Evolutionary conservation across 2,329 filamentous ascomycete genomes (phyloP), one percentile per base, ranked within the genome.

Genomic region (Hypoxylon sp.): DNA sequence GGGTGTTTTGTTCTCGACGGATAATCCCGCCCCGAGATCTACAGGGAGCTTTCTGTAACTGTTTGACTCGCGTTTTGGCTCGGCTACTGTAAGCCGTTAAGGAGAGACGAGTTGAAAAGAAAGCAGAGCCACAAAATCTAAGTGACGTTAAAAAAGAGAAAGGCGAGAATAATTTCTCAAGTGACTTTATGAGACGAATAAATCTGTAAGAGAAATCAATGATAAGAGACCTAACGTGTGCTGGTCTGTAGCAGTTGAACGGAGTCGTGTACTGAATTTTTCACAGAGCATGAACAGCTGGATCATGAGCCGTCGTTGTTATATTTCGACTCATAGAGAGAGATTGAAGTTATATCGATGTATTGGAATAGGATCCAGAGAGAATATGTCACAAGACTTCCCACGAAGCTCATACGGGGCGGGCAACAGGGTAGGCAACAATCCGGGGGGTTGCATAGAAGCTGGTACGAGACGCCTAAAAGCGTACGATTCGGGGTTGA

Each of bases 201-300:
- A 31, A 31, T 31, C 29, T 9, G 29, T 6, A 31, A 6, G 26
- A 42, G 24, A 59, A 54, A 52, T 54, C 39, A 39, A 58, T 14
- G 33, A 66, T 31, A 48, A 48, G 14, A 50, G 69, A 65, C 67
- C 66, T 63, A 55, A 59, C 63, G 63, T 69, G 63, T 71, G 61
- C 69, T 71, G 69, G 67, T 48, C 69, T 47, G 53, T 10, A 22
- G 46, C 2, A n/a, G 51, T 33, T 47, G 46, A 48, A 37, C 9
- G 14, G 42, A 31, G 42, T 53, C 46, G 37, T 29, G 35, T 22
- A 31, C 24, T 39, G 42, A 14, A 13, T 3, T 17, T 54, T 60
- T 62, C 51, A 59, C 50, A 52, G 54, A 51, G 46, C 55, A 67
- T 69, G 39, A 19, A 19, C 33, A 63, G 44, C 51, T 57, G 53